Base-by-base conservation (phyloP, 192 early-diverging fungal genomes). In the Podila epicladia region DNA sequence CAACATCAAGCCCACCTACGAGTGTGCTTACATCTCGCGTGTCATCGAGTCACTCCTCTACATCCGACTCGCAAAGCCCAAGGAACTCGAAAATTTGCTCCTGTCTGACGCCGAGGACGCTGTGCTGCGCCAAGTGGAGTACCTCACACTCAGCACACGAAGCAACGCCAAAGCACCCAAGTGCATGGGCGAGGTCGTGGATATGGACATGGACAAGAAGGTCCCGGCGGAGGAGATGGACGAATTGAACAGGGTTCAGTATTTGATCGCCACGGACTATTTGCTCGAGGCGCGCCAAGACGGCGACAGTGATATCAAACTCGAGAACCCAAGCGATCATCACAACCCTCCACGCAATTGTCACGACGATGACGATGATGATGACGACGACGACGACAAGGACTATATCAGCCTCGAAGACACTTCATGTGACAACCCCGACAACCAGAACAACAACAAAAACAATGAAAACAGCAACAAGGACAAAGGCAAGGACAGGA, bases 41-140 rank as follows among this genome's bases (percentile, higher is more conserved):
- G 13, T 65, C 33, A n/a, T 65, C 19, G 62, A 72, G 62, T 57
- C 62, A 1, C 37, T 72, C 1, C 62, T 65, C 38, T 72, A 58
- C 53, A 22, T 72, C 6, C 70, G 62, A 2, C 17, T n/a, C 62
- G 41, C 8, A 9, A 24, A 49, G 7, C 48, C 9, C 5, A 1
- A 3, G 3, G 33, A 35, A 4, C 71, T 62, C 24, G 49, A 65
- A 2, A 12, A 24, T 7, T 1, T 31, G 17, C 32, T 72, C 11
- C 11, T 41, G 6, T 22, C 31, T 17, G 17, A 69, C 19, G 67
- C 57, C 11, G 33, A 69, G 26, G 38, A 19, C 7, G 22, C 31
- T 22, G 11, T 69, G 17, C 17, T 69, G 6, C 19, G 41, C 58
- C 2, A 17, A 0, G n/a, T 38, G 41, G 20, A 45, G 31, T 19